Conservation (phyloP, 495 filamentous ascomycete species). For the Ascobolus immersus region DNA sequence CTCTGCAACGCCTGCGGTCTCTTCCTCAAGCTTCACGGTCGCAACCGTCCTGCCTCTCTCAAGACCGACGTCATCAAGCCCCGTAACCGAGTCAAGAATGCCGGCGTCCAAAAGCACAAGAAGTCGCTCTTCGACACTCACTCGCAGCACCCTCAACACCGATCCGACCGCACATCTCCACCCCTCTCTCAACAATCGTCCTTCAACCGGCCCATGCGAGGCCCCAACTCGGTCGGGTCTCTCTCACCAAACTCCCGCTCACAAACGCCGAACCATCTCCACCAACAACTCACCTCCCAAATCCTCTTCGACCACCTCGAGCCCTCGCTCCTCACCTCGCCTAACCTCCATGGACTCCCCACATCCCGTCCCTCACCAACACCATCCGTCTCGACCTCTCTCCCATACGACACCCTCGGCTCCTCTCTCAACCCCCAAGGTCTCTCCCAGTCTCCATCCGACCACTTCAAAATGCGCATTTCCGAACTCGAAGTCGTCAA, state of each 20-base stretch:
- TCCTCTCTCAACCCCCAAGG: conserved; percentile 52
- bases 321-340: conserved; percentile 2
- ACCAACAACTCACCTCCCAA: too few species aligned
- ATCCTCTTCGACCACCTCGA: conserved; percentile 2
- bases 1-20: conserved; percentile 97
- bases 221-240: too few species aligned
- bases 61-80: conserved; percentile 99
- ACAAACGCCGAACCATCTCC: too few species aligned
- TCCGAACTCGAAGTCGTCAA: conserved; percentile 91
- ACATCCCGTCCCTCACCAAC: conserved; percentile 25
- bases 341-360: conserved; percentile 20
- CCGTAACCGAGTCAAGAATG: conserved; percentile 88
- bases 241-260: too few species aligned
- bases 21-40: conserved; percentile 87
- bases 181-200: conserved; percentile 18
- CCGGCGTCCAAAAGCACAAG: conserved; percentile 41
- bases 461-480: conserved; percentile 65
- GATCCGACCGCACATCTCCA: conserved; percentile 54
- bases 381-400: conserved; percentile 40
- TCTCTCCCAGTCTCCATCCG: conserved; percentile 44
- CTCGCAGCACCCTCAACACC: conserved; percentile 65
- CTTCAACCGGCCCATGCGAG: conserved; percentile 11
- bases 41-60: conserved; percentile 74
- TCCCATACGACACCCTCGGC: too few species aligned
- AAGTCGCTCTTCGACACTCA: conserved; percentile 44